Evolutionary conservation across 2,329 filamentous ascomycete species (phyloP).

Genomic region (Hymenoscyphus linearis): DNA sequence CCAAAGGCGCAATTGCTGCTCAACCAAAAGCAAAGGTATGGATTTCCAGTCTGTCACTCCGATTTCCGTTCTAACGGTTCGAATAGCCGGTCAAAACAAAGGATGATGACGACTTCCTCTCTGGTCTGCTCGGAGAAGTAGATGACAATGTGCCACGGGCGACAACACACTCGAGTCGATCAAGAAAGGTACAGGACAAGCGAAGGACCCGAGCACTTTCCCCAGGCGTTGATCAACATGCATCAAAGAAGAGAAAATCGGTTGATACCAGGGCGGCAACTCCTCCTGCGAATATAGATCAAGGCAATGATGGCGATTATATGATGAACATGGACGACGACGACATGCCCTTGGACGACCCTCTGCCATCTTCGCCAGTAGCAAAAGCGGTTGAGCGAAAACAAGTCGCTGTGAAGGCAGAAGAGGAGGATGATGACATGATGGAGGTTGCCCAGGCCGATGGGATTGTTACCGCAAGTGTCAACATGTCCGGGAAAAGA

Average conservation of each 20-base stretch:
- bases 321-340: slow-evolving; percentile 59
- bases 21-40: slow-evolving; percentile 77
- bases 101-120: slow-evolving; percentile 84
- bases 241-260: slow-evolving; percentile 52
- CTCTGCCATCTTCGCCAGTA: slow-evolving; percentile 80
- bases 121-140: slow-evolving; percentile 78
- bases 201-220: slow-evolving; percentile 78
- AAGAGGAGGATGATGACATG: slow-evolving; percentile 71
- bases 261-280: slow-evolving; percentile 44
- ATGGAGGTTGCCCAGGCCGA: slow-evolving; percentile 81
- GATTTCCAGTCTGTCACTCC: slow-evolving; percentile 10
- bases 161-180: slow-evolving; percentile 57
- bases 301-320: slow-evolving; percentile 52
- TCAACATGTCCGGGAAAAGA: slow-evolving; percentile 81
- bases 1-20: slow-evolving; percentile 60
- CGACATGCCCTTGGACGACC: slow-evolving; percentile 74
- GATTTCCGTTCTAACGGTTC: slow-evolving; percentile 22
- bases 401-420: slow-evolving; percentile 49
- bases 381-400: slow-evolving; percentile 73
- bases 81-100: slow-evolving; percentile 68
- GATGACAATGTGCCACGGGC: slow-evolving; percentile 65
- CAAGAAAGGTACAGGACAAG: slow-evolving; percentile 68
- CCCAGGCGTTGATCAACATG: slow-evolving; percentile 55
- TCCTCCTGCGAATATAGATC: slow-evolving; percentile 41
- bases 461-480: slow-evolving; percentile 61